A percentile compares a stretch with the other conserved stretches of the same genome.
Evolutionary conservation across 1,284 basidiomycete genomes (phyloP).

Genomic region (Cryptococcus sp.): DNA sequence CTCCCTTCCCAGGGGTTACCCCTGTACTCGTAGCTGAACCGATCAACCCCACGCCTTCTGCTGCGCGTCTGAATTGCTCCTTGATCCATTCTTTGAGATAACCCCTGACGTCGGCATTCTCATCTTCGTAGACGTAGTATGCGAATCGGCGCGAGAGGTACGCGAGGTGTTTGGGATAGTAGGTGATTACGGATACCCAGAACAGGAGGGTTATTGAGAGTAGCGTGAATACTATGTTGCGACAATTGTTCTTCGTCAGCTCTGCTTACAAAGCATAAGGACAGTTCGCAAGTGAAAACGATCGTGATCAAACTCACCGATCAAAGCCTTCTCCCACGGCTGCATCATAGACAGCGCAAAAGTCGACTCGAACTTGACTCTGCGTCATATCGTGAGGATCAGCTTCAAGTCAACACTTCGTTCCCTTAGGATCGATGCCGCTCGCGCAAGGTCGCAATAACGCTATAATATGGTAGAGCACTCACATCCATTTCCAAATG

Average conservation of each 20-base stretch:
- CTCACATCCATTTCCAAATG: slow-evolving; percentile 37
- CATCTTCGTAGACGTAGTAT: slow-evolving; percentile 54
- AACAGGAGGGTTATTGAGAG: slow-evolving; percentile 45
- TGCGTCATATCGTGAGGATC: slow-evolving; percentile 7
- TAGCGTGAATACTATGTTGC: slow-evolving; percentile 20
- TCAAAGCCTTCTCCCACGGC: slow-evolving; percentile 47
- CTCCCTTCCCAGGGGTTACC: slow-evolving; percentile 1
- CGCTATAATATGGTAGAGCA: background rate
- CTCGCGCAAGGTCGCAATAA: background rate
- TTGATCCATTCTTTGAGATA: slow-evolving; percentile 12
- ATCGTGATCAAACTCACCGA: slow-evolving; percentile 37
- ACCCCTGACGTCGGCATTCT: slow-evolving; percentile 27
- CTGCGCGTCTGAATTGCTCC: slow-evolving; percentile 1
- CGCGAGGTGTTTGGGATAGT: slow-evolving; percentile 48
- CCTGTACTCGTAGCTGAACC: slow-evolving; percentile 4
- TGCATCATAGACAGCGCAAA: slow-evolving; percentile 51
- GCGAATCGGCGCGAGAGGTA: slow-evolving; percentile 50
- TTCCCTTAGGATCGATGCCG: too few relatives aligned
- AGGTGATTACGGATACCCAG: slow-evolving; percentile 50
- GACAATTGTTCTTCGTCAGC: background rate
- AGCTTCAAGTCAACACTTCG: background rate
- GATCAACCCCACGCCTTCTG: slow-evolving; percentile 5
- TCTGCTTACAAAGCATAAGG: background rate
- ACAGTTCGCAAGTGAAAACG: background rate
- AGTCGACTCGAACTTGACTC: slow-evolving; percentile 44